Evolutionary conservation across 495 filamentous ascomycete species (phyloP).

Genomic region (Tuber brumale): DNA sequence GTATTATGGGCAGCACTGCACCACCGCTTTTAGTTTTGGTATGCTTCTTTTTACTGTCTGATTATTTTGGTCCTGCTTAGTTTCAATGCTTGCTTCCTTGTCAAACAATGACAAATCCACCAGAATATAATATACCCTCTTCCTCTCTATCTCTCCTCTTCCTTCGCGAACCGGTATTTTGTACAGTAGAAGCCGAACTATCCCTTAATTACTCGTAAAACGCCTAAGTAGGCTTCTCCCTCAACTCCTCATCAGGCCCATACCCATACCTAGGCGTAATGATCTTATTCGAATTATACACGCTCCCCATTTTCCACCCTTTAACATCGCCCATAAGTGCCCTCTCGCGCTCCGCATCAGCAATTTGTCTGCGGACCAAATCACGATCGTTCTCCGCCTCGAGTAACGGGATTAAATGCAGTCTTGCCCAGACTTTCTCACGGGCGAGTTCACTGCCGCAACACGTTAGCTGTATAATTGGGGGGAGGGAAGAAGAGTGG

Average conservation of each 20-base stretch:
- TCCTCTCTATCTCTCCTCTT: not conserved
- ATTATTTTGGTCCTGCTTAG: not conserved
- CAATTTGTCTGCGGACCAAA: conserved; percentile 73
- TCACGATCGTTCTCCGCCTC: conserved; percentile 96
- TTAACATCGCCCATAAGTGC: conserved; percentile 73
- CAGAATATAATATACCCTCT: not conserved
- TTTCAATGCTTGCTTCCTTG: not conserved
- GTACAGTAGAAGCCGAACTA: not conserved
- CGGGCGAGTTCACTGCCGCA: conserved; percentile 73
- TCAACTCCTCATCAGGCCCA: not conserved
- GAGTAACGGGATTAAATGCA: conserved; percentile 83
- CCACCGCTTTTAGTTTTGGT: not conserved
- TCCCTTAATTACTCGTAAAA: not conserved
- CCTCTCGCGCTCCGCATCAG: conserved; percentile 83
- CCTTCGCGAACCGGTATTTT: not conserved
- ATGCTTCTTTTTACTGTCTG: not conserved
- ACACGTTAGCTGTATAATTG: conserved; percentile 11
- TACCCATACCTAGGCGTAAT: conserved; percentile 4
- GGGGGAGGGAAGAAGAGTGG: conserved; percentile 7
- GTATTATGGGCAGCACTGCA: not conserved
- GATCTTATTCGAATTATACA: conserved; percentile 85
- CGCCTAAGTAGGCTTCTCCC: not conserved
- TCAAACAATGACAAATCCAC: not conserved
- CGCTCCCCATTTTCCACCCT: conserved; percentile 48
- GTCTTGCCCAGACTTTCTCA: conserved; percentile 95